Evolutionary conservation across 2,329 filamentous ascomycete genomes (phyloP), one percentile per base, ranked within the genome.

Genomic region (Cladophialophora chaetospira): DNA sequence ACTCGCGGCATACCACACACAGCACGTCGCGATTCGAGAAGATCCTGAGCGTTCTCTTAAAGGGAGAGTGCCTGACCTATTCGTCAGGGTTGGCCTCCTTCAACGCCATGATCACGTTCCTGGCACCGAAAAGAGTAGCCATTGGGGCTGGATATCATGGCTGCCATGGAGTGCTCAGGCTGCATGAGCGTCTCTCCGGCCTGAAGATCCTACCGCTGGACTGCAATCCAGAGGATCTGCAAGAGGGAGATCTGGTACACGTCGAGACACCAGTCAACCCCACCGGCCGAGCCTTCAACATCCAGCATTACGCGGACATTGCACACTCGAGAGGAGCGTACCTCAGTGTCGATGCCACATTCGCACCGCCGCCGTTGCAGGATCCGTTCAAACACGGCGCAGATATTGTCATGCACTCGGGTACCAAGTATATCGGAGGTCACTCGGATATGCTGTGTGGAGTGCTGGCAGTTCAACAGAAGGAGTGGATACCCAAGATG

Each of bases 241-340:
- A 85, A 21, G 75, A 82, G 2, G 93, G 93, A 2, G 94, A 97
- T 71, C 77, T 97, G 2, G 81, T 99, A 49, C 90, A 96, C 71
- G 79, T 97, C 48, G 94, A 99, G 76, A 97, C 93, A 3, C 94
- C 94, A 0, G 79, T 97, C 35, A 99, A 99, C 73, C 94, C 94
- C 0, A 88, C 88, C 1, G 94, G 94, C 48, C 86, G 88, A 66
- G 91, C 91, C 1, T 87, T 84, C 65, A 79, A 90, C 66, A 85
- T 99, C 25, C 77, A 79, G 29, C 73, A 77, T 51, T 96, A 88
- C 71, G 89, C 91, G 0, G 77, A 82, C 2, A 82, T 84, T 64
- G 94, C 94, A 0, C 87, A 87, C 67, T 77, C 77, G 4, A 76
- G 82, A 4, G 91, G 92, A 5, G 91, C 91, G 6, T 83, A 83